These are phyloP conservation scores for Lycium ferocissimum DNA, from an alignment of 257 asterid genomes.

Conservation along the genomic window DNA sequence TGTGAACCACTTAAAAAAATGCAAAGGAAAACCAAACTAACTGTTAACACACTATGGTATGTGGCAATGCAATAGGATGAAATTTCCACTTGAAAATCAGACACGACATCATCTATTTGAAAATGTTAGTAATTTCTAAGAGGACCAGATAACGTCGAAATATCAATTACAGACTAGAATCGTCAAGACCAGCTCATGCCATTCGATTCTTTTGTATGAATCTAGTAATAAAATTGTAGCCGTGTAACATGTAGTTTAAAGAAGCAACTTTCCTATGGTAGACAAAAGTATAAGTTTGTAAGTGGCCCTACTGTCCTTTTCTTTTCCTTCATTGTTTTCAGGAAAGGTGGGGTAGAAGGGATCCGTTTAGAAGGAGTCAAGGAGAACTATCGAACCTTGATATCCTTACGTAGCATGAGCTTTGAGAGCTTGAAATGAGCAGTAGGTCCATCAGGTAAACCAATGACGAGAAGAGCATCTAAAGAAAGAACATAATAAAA, in stretches of 20 bases:
- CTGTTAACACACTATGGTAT: neutral
- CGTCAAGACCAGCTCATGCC: neutral
- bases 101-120: neutral
- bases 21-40: neutral
- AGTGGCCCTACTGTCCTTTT: neutral
- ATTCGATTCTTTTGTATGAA: neutral
- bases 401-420: constrained; percentile 81
- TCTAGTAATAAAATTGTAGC: neutral
- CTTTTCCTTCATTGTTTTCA: neutral
- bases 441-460: constrained; percentile 91
- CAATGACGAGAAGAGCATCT: constrained; percentile 85
- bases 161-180: neutral
- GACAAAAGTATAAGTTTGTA: neutral
- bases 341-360: neutral
- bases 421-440: constrained; percentile 94
- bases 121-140: neutral
- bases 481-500: constrained; percentile 36
- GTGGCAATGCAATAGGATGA: neutral
- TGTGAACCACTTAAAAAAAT: neutral
- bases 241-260: neutral
- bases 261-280: neutral
- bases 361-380: constrained; percentile 5
- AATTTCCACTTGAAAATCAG: neutral
- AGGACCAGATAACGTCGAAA: neutral
- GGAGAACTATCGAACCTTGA: constrained; percentile 60